These are phyloP conservation scores for Lichenothelia convexa DNA, from an alignment of 495 filamentous ascomycete genomes.

Conservation along the genomic window DNA sequence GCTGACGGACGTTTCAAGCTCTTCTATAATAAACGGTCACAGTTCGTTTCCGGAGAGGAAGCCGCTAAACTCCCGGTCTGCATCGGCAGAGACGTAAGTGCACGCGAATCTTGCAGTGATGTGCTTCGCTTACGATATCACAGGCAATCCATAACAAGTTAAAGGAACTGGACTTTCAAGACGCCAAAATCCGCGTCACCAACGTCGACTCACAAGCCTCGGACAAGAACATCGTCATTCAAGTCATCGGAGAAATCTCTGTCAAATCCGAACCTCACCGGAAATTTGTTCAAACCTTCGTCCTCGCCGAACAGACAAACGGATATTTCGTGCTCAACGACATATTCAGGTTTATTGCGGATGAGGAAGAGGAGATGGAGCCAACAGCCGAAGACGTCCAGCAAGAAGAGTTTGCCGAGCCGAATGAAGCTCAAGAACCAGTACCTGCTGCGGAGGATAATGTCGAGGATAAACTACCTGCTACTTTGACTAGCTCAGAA, in stretches of 20 bases:
- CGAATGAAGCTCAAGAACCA: conserved; percentile 20
- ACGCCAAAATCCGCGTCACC: conserved; percentile 94
- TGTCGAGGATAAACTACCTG: conserved; percentile 12
- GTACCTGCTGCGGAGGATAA: conserved; percentile 11
- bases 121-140: conserved; percentile 2
- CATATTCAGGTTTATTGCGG: conserved; percentile 80
- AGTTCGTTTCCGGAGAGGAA: conserved; percentile 40
- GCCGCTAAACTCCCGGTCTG: conserved; percentile 68
- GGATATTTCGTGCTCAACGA: conserved; percentile 98
- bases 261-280: conserved; percentile 77
- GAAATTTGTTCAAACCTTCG: conserved; percentile 97
- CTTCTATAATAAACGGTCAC: conserved; percentile 30
- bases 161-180: conserved; percentile 79
- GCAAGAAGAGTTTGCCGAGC: conserved; percentile 18
- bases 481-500: conserved; percentile 16
- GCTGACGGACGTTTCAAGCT: conserved; percentile 16
- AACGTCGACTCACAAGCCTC: conserved; percentile 96
- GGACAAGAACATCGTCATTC: conserved; percentile 79
- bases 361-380: conserved; percentile 54
- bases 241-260: conserved; percentile 94
- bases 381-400: conserved; percentile 25
- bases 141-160: conserved; percentile 90
- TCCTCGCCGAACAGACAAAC: conserved; percentile 86
- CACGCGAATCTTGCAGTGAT: background rate
- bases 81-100: conserved; percentile 65